Evolutionary conservation across 2,329 filamentous ascomycete genomes (phyloP).

Genomic region (Neophaeococcomyces aloes): DNA sequence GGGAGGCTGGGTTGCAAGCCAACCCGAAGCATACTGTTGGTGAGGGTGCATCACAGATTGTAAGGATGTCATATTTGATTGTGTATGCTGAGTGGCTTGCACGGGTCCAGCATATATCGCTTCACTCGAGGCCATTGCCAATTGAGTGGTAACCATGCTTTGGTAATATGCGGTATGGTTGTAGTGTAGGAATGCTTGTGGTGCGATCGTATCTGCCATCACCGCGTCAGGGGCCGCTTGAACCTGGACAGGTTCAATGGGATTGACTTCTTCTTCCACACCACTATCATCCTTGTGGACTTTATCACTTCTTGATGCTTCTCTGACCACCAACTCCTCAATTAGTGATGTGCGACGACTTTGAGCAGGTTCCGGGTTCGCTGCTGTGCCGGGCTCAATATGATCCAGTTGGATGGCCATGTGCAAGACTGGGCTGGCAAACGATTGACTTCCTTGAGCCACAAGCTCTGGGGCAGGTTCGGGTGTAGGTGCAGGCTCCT

Average conservation of each 20-base stretch:
- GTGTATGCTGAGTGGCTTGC: background rate
- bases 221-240: background rate
- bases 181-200: background rate
- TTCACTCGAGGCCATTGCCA: background rate
- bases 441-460: background rate
- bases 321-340: too few species aligned
- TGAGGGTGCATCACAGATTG: constrained; percentile 2
- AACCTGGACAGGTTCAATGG: background rate
- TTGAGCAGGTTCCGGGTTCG: too few species aligned
- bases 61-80: background rate
- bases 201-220: background rate
- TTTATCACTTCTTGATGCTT: too few species aligned
- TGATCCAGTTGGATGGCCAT: too few species aligned
- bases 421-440: background rate
- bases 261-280: background rate
- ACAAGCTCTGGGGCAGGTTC: background rate
- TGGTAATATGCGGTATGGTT: background rate
- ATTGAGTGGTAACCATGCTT: constrained; percentile 1
- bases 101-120: background rate
- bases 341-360: too few species aligned
- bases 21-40: constrained; percentile 1
- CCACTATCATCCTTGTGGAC: background rate
- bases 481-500: background rate
- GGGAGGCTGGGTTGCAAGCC: background rate
- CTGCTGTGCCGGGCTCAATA: too few species aligned